Conservation (phyloP, 176 grass and related monocot genomes). For the Oryza nivara region DNA sequence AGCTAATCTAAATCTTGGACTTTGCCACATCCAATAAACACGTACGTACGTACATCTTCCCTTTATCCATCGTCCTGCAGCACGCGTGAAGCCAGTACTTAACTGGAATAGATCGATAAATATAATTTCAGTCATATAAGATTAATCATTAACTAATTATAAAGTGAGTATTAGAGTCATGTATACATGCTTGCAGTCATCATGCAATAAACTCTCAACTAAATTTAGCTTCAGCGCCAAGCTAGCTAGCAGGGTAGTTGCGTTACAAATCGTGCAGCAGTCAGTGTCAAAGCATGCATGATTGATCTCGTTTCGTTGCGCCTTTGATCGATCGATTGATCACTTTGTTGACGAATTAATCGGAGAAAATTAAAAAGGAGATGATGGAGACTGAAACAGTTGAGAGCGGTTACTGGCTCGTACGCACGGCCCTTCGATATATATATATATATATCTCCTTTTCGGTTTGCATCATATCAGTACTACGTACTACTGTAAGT, state of each 20-base stretch:
- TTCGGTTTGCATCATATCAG: neutral
- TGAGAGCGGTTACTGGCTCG: neutral
- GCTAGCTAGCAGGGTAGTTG: neutral
- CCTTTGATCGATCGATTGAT: neutral
- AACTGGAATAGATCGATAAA: neutral
- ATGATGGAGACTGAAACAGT: neutral
- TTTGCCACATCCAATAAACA: neutral
- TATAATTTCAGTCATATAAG: neutral
- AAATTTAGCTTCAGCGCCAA: neutral
- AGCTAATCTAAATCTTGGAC: neutral
- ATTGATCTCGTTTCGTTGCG: neutral
- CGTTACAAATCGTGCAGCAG: neutral
- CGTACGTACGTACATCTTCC: neutral
- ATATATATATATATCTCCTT: too few relatives aligned
- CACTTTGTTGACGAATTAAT: neutral
- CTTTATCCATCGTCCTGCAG: neutral
- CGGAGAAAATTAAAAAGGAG: neutral
- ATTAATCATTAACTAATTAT: too few relatives aligned
- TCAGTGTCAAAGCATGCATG: neutral
- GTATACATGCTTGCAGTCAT: neutral
- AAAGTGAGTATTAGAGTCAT: neutral
- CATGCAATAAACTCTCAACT: neutral
- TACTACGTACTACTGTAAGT: neutral
- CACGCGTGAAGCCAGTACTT: neutral
- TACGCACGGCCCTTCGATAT: neutral